Percentiles rank a stretch among this genome's conserved stretches.
phyloP scores from a whole-genome alignment of 2,329 filamentous ascomycete species.

The Dryadomyces quercus-mongolicae region DNA sequence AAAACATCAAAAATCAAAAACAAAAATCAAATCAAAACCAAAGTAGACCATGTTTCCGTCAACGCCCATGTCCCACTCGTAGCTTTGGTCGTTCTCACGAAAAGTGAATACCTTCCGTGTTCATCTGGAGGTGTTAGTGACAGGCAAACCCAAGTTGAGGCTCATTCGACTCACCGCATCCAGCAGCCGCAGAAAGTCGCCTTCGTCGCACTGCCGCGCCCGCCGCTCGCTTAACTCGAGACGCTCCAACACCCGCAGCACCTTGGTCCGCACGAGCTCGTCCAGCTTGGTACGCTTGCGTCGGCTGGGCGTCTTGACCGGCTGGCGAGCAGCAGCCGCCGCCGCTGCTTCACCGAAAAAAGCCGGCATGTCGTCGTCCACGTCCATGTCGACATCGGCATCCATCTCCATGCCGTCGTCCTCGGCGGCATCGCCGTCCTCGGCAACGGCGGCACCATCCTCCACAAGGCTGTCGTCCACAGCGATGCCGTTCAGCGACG shows the following conservation, averaged over 20 bases:
- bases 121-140: constrained; percentile 41
- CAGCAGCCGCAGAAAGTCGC: constrained; percentile 74
- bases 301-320: constrained; percentile 50
- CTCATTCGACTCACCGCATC: constrained; percentile 34
- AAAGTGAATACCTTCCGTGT: constrained; percentile 89
- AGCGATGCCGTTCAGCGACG: constrained; percentile 70
- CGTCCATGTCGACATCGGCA: constrained; percentile 35
- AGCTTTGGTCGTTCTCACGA: constrained; percentile 33
- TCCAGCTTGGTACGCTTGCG: constrained; percentile 71
- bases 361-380: constrained; percentile 60
- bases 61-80: not conserved
- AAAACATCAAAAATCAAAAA: not conserved
- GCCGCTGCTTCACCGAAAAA: constrained; percentile 62
- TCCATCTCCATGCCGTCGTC: constrained; percentile 30
- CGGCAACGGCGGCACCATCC: constrained; percentile 34
- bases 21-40: not conserved
- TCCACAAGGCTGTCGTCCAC: constrained; percentile 55
- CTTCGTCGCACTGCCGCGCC: constrained; percentile 80
- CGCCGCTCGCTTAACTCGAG: constrained; percentile 73
- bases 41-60: not conserved
- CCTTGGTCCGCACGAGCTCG: constrained; percentile 75
- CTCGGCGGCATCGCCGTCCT: constrained; percentile 35
- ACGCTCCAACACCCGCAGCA: constrained; percentile 71
- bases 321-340: constrained; percentile 21
- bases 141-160: too few species aligned